Base-by-base conservation (phyloP, 306 rosid genomes). In the Rosa lucieae region DNA sequence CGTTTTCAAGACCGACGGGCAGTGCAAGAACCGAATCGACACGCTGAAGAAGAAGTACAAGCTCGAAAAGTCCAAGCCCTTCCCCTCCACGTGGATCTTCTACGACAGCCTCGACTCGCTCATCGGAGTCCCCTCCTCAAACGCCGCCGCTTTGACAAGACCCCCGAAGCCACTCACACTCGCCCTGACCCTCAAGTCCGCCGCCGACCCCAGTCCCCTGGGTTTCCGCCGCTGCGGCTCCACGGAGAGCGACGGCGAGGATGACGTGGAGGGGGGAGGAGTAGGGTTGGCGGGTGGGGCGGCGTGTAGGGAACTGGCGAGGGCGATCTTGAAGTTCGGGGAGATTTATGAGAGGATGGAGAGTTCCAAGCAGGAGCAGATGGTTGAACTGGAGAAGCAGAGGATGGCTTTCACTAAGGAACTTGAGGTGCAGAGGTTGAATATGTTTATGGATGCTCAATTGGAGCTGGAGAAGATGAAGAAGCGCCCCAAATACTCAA, bases 1-100 rank as follows among this genome's bases (percentile, higher is more conserved):
- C 73, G 77, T 37, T 1, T 63, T 29, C 42, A 63, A 63, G 42
- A 86, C 88, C 43, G 82, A 84, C 80, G 70, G 82, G 58, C 89
- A 85, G 82, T 88, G 91, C 62, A 85, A 82, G 86, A 85, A 85
- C 79, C 85, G 89, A 15, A 71, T 88, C 79, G 91, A 85, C 69
- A 85, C 91, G 9, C 75, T 88, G 74, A 88, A 88, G 89, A 88
- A 84, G 84, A 88, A 83, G 86, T 88, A 73, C 76, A 88, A 84
- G 84, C 78, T 82, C 29, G 89, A 88, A 79, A 83, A 86, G 66
- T 74, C 84, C 18, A 88, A 84, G 74, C 76, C 88, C 9, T 49
- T 67, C 20, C 86, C 83, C 15, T 83, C 89, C 12, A 62, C 76
- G 13, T 88, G 91, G 91, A 77, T 43, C 29, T 88, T 88, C 81